These are phyloP conservation scores for Monosporascus sp. DNA, from an alignment of 2,329 filamentous ascomycete genomes.

Conservation along the genomic window DNA sequence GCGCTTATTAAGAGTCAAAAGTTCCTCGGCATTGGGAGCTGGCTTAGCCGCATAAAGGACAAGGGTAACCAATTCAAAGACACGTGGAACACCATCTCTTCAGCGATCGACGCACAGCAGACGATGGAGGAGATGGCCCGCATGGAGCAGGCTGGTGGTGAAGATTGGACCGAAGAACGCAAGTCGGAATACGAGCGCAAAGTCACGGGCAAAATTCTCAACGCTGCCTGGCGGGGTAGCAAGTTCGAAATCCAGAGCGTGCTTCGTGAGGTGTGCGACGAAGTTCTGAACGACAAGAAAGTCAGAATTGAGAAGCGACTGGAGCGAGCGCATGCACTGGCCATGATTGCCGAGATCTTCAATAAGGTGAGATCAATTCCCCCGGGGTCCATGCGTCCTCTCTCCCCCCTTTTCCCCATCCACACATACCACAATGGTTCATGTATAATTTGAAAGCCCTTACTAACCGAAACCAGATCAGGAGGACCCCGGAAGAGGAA, in stretches of 20 bases:
- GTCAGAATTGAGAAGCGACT: conserved; percentile 79
- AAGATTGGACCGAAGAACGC: conserved; percentile 98
- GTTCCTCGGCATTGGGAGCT: conserved; percentile 91
- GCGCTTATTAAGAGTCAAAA: conserved; percentile 92
- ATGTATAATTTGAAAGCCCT: not conserved
- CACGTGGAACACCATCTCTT: conserved; percentile 96
- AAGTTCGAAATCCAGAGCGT: conserved; percentile 98
- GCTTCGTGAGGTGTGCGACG: conserved; percentile 88
- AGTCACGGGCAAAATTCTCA: conserved; percentile 96
- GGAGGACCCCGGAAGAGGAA: conserved; percentile 89
- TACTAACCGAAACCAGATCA: conserved; percentile 53
- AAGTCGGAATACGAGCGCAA: conserved; percentile 91
- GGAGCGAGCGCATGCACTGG: conserved; percentile 83
- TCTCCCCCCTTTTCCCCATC: not conserved
- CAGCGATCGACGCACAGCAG: conserved; percentile 93
- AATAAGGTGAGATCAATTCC: conserved; percentile 58
- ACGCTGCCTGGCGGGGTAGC: conserved; percentile 90
- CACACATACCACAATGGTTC: not conserved
- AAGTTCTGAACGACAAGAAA: conserved; percentile 72
- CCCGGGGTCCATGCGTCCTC: not conserved
- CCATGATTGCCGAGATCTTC: conserved; percentile 86
- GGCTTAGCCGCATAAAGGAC: conserved; percentile 90
- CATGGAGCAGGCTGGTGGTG: conserved; percentile 87
- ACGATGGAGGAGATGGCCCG: conserved; percentile 99
- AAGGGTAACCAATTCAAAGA: conserved; percentile 97